Evolutionary conservation across 2,329 filamentous ascomycete species (phyloP).

Genomic region (Gnomoniopsis smithogilvyi): DNA sequence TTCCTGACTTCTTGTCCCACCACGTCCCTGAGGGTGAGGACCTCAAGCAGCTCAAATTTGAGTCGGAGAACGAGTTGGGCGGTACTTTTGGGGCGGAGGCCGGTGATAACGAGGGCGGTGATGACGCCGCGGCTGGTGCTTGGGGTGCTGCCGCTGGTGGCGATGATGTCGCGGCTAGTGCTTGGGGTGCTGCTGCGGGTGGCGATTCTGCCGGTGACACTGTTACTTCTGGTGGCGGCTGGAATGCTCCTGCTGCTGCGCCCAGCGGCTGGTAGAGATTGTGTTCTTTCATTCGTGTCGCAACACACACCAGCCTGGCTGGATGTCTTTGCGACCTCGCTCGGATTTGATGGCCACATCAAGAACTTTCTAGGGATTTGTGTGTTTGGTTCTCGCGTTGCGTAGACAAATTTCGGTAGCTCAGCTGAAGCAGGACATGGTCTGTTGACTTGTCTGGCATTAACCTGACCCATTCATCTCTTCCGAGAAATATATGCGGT

Average conservation of each 20-base stretch:
- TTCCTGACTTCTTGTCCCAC: constrained; percentile 77
- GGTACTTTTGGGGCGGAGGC: constrained; percentile 19
- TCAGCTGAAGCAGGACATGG: too few relatives aligned
- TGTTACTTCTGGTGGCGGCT: neutral
- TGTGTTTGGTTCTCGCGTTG: too few relatives aligned
- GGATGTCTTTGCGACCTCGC: too few relatives aligned
- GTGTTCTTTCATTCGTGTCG: too few relatives aligned
- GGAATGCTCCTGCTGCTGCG: neutral
- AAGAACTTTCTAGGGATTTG: too few relatives aligned
- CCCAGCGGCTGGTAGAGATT: too few relatives aligned
- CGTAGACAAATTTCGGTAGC: too few relatives aligned
- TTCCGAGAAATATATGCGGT: too few relatives aligned
- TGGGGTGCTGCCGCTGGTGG: constrained; percentile 24
- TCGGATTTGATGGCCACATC: too few relatives aligned
- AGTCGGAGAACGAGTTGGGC: constrained; percentile 38
- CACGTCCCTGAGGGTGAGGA: constrained; percentile 57
- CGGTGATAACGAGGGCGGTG: constrained; percentile 22
- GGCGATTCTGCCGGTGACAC: neutral
- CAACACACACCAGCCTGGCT: too few relatives aligned
- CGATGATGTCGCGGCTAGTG: constrained; percentile 18
- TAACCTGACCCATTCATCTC: too few relatives aligned
- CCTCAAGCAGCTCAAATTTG: constrained; percentile 47
- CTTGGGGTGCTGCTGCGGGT: neutral
- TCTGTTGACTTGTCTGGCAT: too few relatives aligned
- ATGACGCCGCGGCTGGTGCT: constrained; percentile 17